phyloP scores from a whole-genome alignment of 768 basidiomycete genomes.

The Suillus sp. region DNA sequence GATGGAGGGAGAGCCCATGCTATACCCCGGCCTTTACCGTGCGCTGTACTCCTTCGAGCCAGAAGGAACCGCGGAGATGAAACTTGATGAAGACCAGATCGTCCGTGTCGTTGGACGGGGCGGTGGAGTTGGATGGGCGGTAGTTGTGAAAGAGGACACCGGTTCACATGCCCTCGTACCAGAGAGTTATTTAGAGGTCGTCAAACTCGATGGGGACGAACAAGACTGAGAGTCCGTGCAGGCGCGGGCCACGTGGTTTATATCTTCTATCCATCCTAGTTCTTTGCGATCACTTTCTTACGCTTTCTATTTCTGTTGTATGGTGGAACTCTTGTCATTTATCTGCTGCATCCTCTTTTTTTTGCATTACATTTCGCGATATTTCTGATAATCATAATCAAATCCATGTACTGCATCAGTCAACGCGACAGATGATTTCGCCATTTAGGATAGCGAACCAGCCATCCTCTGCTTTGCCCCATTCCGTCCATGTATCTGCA shows the following conservation, averaged over 20 bases:
- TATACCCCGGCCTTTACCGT: slow-evolving; percentile 72
- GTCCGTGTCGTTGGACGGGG: slow-evolving; percentile 74
- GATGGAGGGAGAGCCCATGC: slow-evolving; percentile 34
- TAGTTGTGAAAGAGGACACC: slow-evolving; percentile 54
- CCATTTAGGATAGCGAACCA: slow-evolving; percentile 38
- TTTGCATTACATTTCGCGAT: slow-evolving; percentile 1
- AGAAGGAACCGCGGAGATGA: slow-evolving; percentile 84
- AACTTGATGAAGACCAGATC: slow-evolving; percentile 72
- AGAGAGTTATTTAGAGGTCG: slow-evolving; percentile 71
- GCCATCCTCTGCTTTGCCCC: slow-evolving; percentile 35
- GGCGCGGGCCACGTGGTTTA: background rate
- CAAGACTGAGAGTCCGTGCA: slow-evolving; percentile 15
- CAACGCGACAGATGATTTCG: slow-evolving; percentile 34
- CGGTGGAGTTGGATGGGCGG: slow-evolving; percentile 81
- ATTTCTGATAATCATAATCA: slow-evolving; percentile 4
- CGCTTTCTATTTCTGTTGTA: slow-evolving; percentile 13
- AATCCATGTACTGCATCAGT: background rate
- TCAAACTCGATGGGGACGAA: slow-evolving; percentile 39
- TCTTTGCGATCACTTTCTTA: slow-evolving; percentile 7
- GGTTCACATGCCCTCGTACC: slow-evolving; percentile 71
- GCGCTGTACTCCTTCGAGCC: slow-evolving; percentile 80
- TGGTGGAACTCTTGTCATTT: slow-evolving; percentile 13
- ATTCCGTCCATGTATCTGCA: slow-evolving; percentile 29
- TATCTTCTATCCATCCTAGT: background rate
- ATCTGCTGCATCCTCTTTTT: slow-evolving; percentile 13